Conservation (phyloP, 2,329 filamentous ascomycete genomes). For the Alternaria triticimaculans region DNA sequence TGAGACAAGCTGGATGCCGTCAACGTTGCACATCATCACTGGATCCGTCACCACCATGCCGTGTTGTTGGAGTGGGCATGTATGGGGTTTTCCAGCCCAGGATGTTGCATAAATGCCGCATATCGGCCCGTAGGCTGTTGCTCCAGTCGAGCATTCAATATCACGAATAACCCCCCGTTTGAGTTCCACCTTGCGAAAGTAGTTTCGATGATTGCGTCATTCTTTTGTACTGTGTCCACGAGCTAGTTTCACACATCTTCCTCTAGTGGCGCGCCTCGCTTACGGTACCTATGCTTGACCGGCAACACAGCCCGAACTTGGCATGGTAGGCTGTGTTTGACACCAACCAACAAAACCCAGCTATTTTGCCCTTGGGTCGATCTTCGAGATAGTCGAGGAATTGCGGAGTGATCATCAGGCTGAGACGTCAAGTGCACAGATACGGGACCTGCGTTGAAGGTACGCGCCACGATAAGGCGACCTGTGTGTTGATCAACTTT, state of each 20-base stretch:
- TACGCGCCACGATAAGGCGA: neutral
- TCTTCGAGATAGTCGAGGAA: neutral
- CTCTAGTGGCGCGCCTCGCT: neutral
- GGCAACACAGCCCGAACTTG: neutral
- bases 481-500: neutral
- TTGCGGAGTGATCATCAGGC: neutral
- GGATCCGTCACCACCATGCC: neutral
- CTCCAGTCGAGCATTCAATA: neutral
- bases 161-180: neutral
- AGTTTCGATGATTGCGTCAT: neutral
- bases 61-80: neutral
- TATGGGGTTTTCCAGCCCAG: neutral
- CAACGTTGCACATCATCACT: neutral
- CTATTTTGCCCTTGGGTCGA: neutral
- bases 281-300: neutral
- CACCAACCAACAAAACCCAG: neutral
- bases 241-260: neutral
- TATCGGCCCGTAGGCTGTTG: neutral
- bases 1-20: neutral
- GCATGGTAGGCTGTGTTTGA: neutral
- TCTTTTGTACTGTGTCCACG: neutral
- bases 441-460: neutral
- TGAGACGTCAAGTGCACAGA: neutral
- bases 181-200: neutral
- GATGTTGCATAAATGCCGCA: neutral